Evolutionary conservation across 768 basidiomycete species (phyloP).

Genomic region (Suillus subaureus): DNA sequence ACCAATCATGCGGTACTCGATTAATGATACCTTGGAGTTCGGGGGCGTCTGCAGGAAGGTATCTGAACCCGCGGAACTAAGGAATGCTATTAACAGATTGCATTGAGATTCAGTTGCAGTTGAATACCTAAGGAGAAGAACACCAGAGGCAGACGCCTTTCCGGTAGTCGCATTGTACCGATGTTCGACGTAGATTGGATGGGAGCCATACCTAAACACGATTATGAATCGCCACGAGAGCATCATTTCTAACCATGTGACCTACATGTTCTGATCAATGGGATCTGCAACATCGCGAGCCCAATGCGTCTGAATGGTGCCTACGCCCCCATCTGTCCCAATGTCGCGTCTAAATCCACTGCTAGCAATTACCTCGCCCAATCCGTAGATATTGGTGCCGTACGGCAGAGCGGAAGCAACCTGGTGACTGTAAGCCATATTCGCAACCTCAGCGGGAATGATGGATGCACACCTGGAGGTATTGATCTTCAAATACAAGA

Average conservation of each 20-base stretch:
- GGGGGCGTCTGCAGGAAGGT: slow-evolving; percentile 66
- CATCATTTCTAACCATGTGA: slow-evolving; percentile 1
- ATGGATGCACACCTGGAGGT: slow-evolving; percentile 55
- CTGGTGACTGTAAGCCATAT: slow-evolving; percentile 29
- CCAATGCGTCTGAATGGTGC: slow-evolving; percentile 72
- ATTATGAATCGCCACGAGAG: slow-evolving; percentile 1
- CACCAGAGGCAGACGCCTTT: slow-evolving; percentile 68
- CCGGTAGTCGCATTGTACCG: slow-evolving; percentile 56
- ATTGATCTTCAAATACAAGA: slow-evolving; percentile 79
- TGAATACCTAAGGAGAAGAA: slow-evolving; percentile 68
- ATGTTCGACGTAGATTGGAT: slow-evolving; percentile 75
- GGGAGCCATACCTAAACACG: slow-evolving; percentile 61
- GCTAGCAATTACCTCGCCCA: slow-evolving; percentile 72
- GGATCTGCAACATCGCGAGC: slow-evolving; percentile 64
- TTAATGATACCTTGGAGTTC: slow-evolving; percentile 53
- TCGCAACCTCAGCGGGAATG: neutral
- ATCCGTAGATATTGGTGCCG: slow-evolving; percentile 73
- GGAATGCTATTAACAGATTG: slow-evolving; percentile 10
- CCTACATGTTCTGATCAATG: slow-evolving; percentile 66
- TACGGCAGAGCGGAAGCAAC: slow-evolving; percentile 66
- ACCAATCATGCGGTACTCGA: slow-evolving; percentile 75
- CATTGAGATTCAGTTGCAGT: neutral
- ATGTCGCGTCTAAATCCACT: slow-evolving; percentile 70
- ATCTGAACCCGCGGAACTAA: slow-evolving; percentile 69
- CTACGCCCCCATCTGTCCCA: slow-evolving; percentile 47